Percentiles rank a stretch among this genome's conserved stretches.
Conservation (phyloP, 306 rosid species). For the Arachis stenosperma region DNA sequence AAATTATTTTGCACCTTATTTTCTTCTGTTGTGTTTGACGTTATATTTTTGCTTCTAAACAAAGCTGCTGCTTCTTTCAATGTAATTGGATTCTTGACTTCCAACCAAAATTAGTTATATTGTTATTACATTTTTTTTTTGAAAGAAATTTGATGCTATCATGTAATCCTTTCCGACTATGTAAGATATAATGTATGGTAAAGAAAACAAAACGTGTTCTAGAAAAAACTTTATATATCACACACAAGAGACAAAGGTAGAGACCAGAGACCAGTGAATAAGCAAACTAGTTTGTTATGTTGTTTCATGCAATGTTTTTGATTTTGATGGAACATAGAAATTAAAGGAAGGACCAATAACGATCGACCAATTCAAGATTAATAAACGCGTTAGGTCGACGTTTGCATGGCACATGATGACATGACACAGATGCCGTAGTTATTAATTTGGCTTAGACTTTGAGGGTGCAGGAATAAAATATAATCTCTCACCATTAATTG, state of each 20-base stretch:
- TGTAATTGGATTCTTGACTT: no score
- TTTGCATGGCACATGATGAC: neutral
- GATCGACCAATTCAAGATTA: neutral
- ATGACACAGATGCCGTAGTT: neutral
- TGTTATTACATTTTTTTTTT: no score
- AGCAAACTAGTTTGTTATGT: neutral
- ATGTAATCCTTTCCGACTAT: no score
- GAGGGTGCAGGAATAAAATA: neutral
- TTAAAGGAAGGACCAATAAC: neutral
- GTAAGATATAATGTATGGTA: neutral
- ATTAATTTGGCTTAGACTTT: neutral
- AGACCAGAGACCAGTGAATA: neutral
- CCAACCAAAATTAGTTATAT: no score
- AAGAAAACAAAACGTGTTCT: neutral
- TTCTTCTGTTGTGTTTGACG: no score
- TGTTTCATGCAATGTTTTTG: neutral
- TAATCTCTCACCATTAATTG: no score
- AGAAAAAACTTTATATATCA: neutral
- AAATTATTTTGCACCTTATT: no score
- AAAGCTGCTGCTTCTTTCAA: no score
- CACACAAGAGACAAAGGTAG: constrained; percentile 3
- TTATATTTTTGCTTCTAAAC: no score
- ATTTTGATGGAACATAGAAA: constrained; percentile 8
- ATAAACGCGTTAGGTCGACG: neutral
- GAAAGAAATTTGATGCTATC: no score